phyloP scores from a whole-genome alignment of 208 protist genomes.

The Willaertia magna region DNA sequence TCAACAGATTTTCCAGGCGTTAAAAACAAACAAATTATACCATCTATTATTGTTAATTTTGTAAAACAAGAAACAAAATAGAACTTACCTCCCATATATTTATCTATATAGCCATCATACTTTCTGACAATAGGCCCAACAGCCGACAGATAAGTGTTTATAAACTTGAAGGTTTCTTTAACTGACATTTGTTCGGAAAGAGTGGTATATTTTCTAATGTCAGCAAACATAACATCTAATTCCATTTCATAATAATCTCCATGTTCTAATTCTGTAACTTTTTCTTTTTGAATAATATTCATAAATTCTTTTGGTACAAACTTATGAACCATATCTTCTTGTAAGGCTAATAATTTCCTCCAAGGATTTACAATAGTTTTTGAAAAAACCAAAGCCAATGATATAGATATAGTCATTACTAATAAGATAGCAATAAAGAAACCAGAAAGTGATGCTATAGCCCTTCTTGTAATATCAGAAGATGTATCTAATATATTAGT shows the following conservation, averaged over 20 bases:
- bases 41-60: too few species aligned
- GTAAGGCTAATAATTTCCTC: neutral
- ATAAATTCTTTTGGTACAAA: neutral
- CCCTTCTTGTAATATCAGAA: neutral
- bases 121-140: constrained; percentile 15
- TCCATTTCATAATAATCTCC: neutral
- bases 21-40: neutral
- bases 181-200: constrained; percentile 27
- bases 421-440: neutral
- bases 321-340: neutral
- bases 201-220: constrained; percentile 32
- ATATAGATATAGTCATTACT: neutral
- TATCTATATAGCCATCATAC: constrained; percentile 35
- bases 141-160: constrained; percentile 34
- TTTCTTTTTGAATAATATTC: neutral
- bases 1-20: neutral
- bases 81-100: constrained; percentile 45
- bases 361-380: neutral
- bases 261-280: neutral
- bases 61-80: too few species aligned
- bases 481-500: neutral
- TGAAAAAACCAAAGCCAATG: neutral
- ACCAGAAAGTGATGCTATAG: neutral
- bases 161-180: constrained; percentile 16
- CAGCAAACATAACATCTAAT: constrained; percentile 32